phyloP scores from a whole-genome alignment of 345 rosid species.

The Moricandia moricandioides region DNA sequence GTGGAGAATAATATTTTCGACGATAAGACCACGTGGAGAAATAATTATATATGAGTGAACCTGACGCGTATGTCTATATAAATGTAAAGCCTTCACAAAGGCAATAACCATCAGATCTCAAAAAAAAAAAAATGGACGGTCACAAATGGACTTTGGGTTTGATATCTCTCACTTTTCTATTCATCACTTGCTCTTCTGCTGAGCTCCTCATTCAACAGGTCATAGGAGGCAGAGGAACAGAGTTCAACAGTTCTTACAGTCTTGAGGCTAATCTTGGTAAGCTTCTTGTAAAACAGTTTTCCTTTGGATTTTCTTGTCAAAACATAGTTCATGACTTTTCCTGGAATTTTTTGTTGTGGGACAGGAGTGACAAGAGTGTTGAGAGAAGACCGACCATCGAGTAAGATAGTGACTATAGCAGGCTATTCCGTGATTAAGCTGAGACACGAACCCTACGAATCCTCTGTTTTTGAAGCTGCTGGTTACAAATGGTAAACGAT shows the following conservation, averaged over 20 bases:
- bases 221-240: not conserved
- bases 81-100: not conserved
- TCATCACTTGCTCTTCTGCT: slow-evolving; percentile 24
- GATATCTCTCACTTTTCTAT: slow-evolving; percentile 1
- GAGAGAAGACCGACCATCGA: slow-evolving; percentile 31
- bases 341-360: not conserved
- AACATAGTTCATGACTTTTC: not conserved
- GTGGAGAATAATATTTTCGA: no score
- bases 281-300: not conserved
- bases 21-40: no score
- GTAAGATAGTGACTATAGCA: slow-evolving; percentile 34
- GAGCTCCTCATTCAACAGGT: slow-evolving; percentile 24
- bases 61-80: not conserved
- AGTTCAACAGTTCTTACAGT: not conserved
- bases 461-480: slow-evolving; percentile 38
- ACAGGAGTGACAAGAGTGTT: slow-evolving; percentile 1
- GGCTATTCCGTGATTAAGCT: slow-evolving; percentile 31
- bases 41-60: not conserved
- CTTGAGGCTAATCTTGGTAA: slow-evolving; percentile 16
- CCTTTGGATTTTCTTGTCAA: slow-evolving; percentile 1
- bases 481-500: slow-evolving; percentile 41
- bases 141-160: slow-evolving; percentile 11
- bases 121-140: not conserved
- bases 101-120: not conserved
- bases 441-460: slow-evolving; percentile 25